Conservation (phyloP, 371 early-diverging fungal species). For the Mucor lusitanicus region DNA sequence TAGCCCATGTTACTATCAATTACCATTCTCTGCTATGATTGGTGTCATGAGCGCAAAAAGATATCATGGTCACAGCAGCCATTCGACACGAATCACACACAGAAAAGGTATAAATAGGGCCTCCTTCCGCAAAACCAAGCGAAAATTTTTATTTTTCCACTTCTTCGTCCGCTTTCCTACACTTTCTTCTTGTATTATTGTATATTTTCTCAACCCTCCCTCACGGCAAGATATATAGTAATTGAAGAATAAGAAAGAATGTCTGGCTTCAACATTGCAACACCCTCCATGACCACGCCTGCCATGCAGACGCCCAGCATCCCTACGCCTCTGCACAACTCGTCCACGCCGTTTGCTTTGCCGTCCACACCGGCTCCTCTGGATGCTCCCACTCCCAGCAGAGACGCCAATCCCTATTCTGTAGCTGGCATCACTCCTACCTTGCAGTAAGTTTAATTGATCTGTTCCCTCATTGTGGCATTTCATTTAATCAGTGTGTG, state of each 20-base stretch:
- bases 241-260: conserved; percentile 17
- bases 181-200: conserved; percentile 17
- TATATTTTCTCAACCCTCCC: background rate
- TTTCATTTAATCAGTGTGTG: background rate
- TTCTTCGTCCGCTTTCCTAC: conserved; percentile 17
- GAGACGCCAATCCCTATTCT: conserved; percentile 56
- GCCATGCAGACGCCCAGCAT: conserved; percentile 55
- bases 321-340: conserved; percentile 46
- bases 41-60: background rate
- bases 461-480: background rate
- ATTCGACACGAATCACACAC: background rate
- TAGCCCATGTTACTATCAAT: background rate
- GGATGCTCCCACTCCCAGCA: conserved; percentile 55
- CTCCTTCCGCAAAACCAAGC: conserved; percentile 11
- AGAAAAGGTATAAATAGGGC: conserved; percentile 20
- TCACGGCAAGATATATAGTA: background rate
- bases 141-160: conserved; percentile 14
- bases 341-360: conserved; percentile 49
- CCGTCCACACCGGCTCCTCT: conserved; percentile 54
- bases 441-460: conserved; percentile 70
- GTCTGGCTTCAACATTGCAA: conserved; percentile 57
- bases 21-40: background rate
- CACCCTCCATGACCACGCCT: conserved; percentile 50
- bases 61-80: background rate
- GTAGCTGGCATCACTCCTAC: conserved; percentile 82